Conservation (phyloP, 495 filamentous ascomycete species). For the Evernia prunastri region DNA sequence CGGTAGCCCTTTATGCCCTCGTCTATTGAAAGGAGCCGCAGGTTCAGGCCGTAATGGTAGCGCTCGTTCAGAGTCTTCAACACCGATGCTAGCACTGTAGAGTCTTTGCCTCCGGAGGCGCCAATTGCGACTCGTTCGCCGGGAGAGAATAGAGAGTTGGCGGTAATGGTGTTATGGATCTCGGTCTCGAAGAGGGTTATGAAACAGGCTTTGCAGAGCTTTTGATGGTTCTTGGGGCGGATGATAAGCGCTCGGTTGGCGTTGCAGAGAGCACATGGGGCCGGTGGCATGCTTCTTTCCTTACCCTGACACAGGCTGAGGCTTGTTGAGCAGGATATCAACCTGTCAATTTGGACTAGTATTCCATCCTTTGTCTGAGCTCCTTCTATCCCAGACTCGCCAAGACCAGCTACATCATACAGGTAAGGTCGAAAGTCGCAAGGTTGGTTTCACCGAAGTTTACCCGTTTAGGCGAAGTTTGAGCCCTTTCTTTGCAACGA, state of each 20-base stretch:
- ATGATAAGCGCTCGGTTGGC: slow-evolving; percentile 76
- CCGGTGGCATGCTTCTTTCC: slow-evolving; percentile 44
- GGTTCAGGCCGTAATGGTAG: slow-evolving; percentile 76
- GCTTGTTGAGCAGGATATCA: too few relatives aligned
- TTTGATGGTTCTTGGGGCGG: slow-evolving; percentile 85
- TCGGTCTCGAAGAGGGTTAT: slow-evolving; percentile 81
- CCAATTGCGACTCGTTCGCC: slow-evolving; percentile 92
- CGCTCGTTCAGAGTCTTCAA: slow-evolving; percentile 91
- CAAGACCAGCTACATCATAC: too few relatives aligned
- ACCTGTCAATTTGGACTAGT: background rate
- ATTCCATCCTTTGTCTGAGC: background rate
- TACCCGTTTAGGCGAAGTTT: background rate
- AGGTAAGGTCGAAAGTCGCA: background rate
- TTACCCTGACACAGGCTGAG: background rate
- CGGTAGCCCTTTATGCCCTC: slow-evolving; percentile 96
- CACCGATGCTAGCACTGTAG: slow-evolving; percentile 89
- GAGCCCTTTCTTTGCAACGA: background rate
- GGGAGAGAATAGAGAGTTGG: slow-evolving; percentile 66
- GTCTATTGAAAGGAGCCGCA: slow-evolving; percentile 85
- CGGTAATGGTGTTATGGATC: slow-evolving; percentile 84
- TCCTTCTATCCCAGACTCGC: background rate
- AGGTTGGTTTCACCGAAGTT: background rate
- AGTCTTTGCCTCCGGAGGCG: slow-evolving; percentile 95
- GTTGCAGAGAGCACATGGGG: slow-evolving; percentile 68
- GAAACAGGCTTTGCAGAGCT: slow-evolving; percentile 87